These are phyloP conservation scores for Penstemon newberryi DNA, from an alignment of 257 asterid species.

Conservation along the genomic window DNA sequence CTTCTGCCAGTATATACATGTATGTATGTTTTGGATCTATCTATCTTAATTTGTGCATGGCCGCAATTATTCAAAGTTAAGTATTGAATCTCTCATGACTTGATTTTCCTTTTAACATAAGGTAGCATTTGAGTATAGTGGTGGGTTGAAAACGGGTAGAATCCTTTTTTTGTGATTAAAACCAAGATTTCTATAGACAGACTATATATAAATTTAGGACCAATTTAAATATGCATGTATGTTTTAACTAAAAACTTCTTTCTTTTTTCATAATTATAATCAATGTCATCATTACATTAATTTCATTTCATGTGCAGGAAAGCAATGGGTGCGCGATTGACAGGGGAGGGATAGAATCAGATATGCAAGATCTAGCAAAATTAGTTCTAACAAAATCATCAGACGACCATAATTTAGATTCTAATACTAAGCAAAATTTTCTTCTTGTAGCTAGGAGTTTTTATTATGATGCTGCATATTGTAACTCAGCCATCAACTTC, in stretches of 20 bases:
- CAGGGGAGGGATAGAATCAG: slow-evolving; percentile 30
- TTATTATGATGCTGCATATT: slow-evolving; percentile 54
- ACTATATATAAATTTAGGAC: too few relatives aligned
- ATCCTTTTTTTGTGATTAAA: too few relatives aligned
- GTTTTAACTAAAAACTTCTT: too few relatives aligned
- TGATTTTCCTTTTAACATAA: too few relatives aligned
- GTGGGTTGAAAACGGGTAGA: too few relatives aligned
- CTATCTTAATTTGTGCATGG: background rate
- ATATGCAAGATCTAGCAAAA: slow-evolving; percentile 43
- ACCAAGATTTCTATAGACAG: too few relatives aligned
- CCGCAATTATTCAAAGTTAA: too few relatives aligned
- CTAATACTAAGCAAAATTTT: slow-evolving; percentile 51
- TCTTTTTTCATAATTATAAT: too few relatives aligned
- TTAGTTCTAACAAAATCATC: slow-evolving; percentile 44
- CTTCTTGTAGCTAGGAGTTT: slow-evolving; percentile 59
- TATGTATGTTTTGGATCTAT: slow-evolving; percentile 4
- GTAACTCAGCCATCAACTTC: slow-evolving; percentile 44
- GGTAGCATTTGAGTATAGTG: too few relatives aligned
- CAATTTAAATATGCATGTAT: too few relatives aligned
- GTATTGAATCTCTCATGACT: too few relatives aligned
- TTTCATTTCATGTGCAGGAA: background rate
- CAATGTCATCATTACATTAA: too few relatives aligned
- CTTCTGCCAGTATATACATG: background rate
- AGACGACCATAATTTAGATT: slow-evolving; percentile 32
- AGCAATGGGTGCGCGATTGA: background rate